Percentiles rank a stretch among this genome's conserved stretches.
Evolutionary conservation across 1,284 basidiomycete genomes (phyloP).

Genomic region (Sanghuangporus sanghuang): DNA sequence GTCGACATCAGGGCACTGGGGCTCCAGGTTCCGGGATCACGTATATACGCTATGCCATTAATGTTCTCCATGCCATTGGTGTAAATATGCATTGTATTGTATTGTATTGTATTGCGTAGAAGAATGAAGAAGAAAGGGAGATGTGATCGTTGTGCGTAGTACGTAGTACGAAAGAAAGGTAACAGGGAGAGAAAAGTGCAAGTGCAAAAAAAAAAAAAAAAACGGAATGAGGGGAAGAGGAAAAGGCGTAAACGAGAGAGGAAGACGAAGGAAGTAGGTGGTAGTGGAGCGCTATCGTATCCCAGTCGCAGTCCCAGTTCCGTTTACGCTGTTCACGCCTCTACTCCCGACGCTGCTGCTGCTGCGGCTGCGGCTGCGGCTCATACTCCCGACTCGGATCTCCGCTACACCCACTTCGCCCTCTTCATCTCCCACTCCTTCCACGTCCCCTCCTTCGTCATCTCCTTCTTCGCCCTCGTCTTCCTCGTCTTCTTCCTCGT

Average conservation of each 20-base stretch:
- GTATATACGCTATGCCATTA: too few relatives aligned
- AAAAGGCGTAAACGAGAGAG: not conserved
- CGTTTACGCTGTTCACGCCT: not conserved
- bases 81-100: too few relatives aligned
- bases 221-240: not conserved
- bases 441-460: not conserved
- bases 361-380: not conserved
- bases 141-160: too few relatives aligned
- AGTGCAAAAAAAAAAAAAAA: not conserved
- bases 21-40: too few relatives aligned
- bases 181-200: too few relatives aligned
- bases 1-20: too few relatives aligned
- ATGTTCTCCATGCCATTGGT: too few relatives aligned
- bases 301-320: not conserved
- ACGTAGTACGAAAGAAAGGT: too few relatives aligned
- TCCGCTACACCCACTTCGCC: too few relatives aligned
- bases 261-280: not conserved
- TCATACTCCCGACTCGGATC: constrained; percentile 1
- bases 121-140: too few relatives aligned
- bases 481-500: constrained; percentile 13
- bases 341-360: not conserved
- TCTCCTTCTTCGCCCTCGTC: constrained; percentile 3
- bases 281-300: not conserved
- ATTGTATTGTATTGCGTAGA: too few relatives aligned
- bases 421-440: too few relatives aligned